Evolutionary conservation across 768 basidiomycete species (phyloP).

Genomic region (Leccinum obscurum): DNA sequence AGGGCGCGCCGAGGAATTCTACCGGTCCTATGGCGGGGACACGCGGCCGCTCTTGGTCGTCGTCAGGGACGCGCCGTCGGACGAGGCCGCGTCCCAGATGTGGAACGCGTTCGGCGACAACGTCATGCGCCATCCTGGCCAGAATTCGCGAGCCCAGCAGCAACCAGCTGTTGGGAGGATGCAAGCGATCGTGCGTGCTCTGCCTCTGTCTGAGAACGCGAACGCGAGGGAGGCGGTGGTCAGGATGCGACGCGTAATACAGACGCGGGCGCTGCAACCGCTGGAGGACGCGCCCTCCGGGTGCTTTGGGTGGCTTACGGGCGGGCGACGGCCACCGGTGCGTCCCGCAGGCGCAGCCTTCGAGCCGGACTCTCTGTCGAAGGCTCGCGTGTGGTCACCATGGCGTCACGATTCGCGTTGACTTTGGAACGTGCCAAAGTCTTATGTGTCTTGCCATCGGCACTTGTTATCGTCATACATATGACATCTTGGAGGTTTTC

Average conservation of each 20-base stretch:
- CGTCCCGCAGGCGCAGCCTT: neutral
- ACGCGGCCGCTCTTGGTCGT: slow-evolving; percentile 28
- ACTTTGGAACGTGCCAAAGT: neutral
- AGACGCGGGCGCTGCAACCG: slow-evolving; percentile 26
- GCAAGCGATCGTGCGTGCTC: slow-evolving; percentile 24
- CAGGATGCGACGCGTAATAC: slow-evolving; percentile 16
- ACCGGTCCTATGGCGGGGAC: slow-evolving; percentile 25
- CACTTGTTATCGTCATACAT: neutral
- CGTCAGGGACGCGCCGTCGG: slow-evolving; percentile 23
- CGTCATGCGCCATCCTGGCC: neutral
- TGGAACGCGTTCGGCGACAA: slow-evolving; percentile 18
- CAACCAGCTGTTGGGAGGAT: slow-evolving; percentile 5
- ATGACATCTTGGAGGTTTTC: neutral
- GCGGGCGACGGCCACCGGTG: slow-evolving; percentile 4
- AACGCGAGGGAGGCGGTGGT: slow-evolving; percentile 4
- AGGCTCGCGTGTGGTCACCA: slow-evolving; percentile 18
- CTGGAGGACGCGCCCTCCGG: slow-evolving; percentile 20
- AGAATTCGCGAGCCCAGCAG: neutral
- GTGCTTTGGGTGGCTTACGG: slow-evolving; percentile 23
- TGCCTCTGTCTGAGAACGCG: slow-evolving; percentile 12
- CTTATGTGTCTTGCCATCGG: neutral
- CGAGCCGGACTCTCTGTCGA: slow-evolving; percentile 19
- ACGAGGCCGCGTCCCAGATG: slow-evolving; percentile 22
- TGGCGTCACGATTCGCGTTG: slow-evolving; percentile 1
- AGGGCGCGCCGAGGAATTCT: slow-evolving; percentile 17